These are phyloP conservation scores for Calonectria leucothoes DNA, from an alignment of 2,329 filamentous ascomycete species.

Conservation along the genomic window DNA sequence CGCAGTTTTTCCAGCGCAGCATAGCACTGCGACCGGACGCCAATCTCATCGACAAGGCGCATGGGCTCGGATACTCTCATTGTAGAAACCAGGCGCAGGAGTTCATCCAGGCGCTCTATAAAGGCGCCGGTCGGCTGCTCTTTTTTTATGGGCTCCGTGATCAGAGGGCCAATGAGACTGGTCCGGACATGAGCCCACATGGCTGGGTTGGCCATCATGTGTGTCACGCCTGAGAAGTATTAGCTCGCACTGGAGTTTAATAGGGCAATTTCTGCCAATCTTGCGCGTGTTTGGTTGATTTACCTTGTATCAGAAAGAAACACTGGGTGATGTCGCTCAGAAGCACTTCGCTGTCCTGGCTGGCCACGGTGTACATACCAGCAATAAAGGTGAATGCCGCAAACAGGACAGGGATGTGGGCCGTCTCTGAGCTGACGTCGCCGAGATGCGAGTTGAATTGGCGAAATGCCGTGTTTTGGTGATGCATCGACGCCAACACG, in stretches of 20 bases:
- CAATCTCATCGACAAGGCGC: neutral
- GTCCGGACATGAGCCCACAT: neutral
- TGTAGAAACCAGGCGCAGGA: neutral
- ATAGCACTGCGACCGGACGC: neutral
- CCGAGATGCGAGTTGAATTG: neutral
- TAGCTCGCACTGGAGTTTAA: too few relatives aligned
- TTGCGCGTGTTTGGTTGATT: neutral
- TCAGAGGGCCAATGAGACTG: neutral
- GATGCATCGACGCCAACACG: neutral
- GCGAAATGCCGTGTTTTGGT: neutral
- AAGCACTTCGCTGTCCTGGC: neutral
- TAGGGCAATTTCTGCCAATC: too few relatives aligned
- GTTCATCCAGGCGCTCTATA: neutral
- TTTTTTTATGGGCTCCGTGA: neutral
- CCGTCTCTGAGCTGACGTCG: neutral
- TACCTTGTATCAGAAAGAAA: neutral
- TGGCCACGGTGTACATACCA: neutral
- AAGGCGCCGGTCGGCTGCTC: neutral
- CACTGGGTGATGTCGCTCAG: neutral
- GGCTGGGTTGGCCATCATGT: neutral
- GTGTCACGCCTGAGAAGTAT: neutral
- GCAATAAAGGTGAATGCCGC: neutral
- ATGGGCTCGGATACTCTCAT: neutral
- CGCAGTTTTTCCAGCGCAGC: neutral
- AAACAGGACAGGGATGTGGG: neutral